Percentiles rank a stretch among this genome's conserved stretches.
phyloP scores from a whole-genome alignment of 208 protist species.

The Wallacemonas collosoma region DNA sequence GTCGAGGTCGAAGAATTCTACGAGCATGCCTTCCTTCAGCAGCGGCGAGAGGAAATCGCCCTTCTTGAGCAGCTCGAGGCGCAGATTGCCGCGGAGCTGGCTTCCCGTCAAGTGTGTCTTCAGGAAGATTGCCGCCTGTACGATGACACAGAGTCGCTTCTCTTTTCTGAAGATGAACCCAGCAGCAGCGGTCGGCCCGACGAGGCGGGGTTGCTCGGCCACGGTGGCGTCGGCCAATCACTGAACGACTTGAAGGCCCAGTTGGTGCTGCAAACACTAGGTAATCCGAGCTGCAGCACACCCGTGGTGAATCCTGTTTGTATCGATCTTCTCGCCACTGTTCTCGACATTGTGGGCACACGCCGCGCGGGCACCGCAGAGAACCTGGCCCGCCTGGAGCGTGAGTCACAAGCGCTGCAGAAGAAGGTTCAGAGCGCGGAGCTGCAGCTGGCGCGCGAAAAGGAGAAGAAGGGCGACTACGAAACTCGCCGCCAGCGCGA shows the following conservation, averaged over 20 bases:
- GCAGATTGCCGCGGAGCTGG: constrained; percentile 50
- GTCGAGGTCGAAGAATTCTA: constrained; percentile 36
- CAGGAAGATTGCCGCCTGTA: constrained; percentile 63
- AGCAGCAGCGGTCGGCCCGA: neutral
- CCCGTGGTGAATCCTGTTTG: constrained; percentile 21
- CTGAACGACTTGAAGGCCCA: constrained; percentile 33
- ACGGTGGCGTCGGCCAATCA: neutral
- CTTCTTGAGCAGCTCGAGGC: constrained; percentile 27
- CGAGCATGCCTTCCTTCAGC: constrained; percentile 23
- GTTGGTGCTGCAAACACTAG: constrained; percentile 46
- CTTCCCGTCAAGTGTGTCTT: constrained; percentile 37
- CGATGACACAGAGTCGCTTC: constrained; percentile 42
- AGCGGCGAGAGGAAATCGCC: constrained; percentile 38
- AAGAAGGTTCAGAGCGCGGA: constrained; percentile 33
- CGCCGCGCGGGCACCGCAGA: constrained; percentile 34
- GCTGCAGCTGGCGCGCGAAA: constrained; percentile 36
- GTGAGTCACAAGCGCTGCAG: constrained; percentile 28
- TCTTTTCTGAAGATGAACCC: constrained; percentile 3
- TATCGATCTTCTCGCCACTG: constrained; percentile 37
- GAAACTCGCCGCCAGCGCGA: constrained; percentile 39
- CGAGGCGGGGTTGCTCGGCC: neutral
- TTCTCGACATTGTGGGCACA: constrained; percentile 40
- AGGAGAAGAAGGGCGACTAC: constrained; percentile 65
- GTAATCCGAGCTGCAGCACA: constrained; percentile 26
- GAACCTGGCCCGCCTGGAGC: constrained; percentile 27